phyloP scores from a whole-genome alignment of 768 basidiomycete genomes.

The Mycena olivaceomarginata region DNA sequence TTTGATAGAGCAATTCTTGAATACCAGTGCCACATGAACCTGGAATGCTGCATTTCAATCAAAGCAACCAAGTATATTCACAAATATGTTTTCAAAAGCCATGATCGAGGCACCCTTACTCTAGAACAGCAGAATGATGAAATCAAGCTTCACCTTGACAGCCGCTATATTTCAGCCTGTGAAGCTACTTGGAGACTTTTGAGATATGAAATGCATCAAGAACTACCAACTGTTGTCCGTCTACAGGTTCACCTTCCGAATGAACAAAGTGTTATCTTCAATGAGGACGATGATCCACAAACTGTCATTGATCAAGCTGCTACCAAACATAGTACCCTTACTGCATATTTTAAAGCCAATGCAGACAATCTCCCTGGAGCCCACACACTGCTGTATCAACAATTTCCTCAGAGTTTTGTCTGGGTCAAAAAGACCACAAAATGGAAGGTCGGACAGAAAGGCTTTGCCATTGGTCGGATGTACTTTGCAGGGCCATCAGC shows the following conservation, averaged over 20 bases:
- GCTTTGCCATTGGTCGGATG: conserved; percentile 20
- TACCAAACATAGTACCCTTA: conserved; percentile 31
- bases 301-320: conserved; percentile 25
- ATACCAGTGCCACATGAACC: not conserved
- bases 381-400: conserved; percentile 45
- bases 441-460: conserved; percentile 16
- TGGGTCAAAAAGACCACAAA: conserved; percentile 31
- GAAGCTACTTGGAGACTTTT: not conserved
- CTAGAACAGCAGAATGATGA: conserved; percentile 23
- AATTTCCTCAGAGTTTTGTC: conserved; percentile 49
- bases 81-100: not conserved
- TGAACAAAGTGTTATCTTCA: conserved; percentile 53
- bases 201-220: not conserved
- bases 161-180: not conserved
- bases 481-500: conserved; percentile 20
- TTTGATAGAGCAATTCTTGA: not conserved
- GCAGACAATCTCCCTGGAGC: conserved; percentile 21
- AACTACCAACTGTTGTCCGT: conserved; percentile 3
- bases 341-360: conserved; percentile 50
- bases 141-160: conserved; percentile 41
- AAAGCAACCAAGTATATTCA: not conserved
- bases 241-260: no score
- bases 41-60: not conserved
- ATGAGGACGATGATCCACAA: conserved; percentile 44
- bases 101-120: conserved; percentile 14